Base-by-base conservation (phyloP, 106 monocot species). In the Dioscorea alata region DNA sequence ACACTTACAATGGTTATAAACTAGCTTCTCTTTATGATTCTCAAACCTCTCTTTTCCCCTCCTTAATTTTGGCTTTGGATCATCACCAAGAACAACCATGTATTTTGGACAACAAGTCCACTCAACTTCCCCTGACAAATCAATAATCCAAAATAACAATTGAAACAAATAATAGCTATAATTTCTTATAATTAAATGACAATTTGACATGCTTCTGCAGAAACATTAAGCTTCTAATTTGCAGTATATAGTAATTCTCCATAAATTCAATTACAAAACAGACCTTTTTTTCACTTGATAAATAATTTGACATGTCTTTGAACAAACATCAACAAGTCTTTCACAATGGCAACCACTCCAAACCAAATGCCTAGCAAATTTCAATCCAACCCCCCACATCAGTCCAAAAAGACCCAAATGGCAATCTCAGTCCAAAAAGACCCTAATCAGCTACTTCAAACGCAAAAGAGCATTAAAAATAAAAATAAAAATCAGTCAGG, bases 1-100 rank as follows among this genome's bases (percentile, higher is more conserved):
- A 6, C 13, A 64, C 89, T 72, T 70, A 97, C 97, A 97, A 67
- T 97, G 85, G 66, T 97, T 87, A 51, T 86, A 97, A 16, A 81
- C 23, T 34, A 82, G 65, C 48, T 77, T 80, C 23, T 21, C 13
- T 49, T 61, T 72, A 48, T 64, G 34, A 24, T 64, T 31, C 19
- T 8, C 22, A 13, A 33, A 16, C n/a, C 56, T 70, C 33, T 14
- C 59, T 15, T 59, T 58, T 56, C 69, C 64, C 57, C 61, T 71
- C 49, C 33, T 83, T 58, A 60, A 71, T 61, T 59, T 65, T 13
- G 88, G 89, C 49, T 85, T 89, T 57, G 87, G 89, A 51, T 92
- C 92, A 69, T 92, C 89, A 13, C 89, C 97, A 42, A 99, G 83
- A 69, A 93, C 86, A 23, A 97, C 32, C 56, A 92, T 53, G 61